Percentiles rank a stretch among this genome's conserved stretches.
Conservation (phyloP, 2,329 filamentous ascomycete species). For the Nannizziopsis barbatae region DNA sequence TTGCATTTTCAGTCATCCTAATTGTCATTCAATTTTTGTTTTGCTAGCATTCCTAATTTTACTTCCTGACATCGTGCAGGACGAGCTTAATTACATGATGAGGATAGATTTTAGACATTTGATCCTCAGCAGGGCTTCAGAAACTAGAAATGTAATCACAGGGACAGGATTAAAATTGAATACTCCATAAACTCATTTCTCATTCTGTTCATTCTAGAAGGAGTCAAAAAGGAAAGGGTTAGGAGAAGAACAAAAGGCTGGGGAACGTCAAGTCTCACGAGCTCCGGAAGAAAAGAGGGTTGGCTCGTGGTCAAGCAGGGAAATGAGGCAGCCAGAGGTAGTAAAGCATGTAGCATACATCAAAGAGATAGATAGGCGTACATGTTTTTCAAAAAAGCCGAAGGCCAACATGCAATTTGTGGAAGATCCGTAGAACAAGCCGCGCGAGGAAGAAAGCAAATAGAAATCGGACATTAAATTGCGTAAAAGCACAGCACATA, state of each 20-base stretch:
- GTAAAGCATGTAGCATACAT: constrained; percentile 9
- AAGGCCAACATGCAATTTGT: background rate
- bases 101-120: too few relatives aligned
- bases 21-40: too few relatives aligned
- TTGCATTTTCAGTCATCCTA: too few relatives aligned
- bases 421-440: background rate
- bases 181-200: constrained; percentile 4
- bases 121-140: too few relatives aligned
- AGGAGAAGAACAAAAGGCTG: background rate
- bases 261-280: background rate
- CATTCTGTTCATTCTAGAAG: constrained; percentile 4
- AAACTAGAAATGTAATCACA: too few relatives aligned
- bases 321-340: background rate
- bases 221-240: background rate
- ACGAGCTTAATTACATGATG: too few relatives aligned
- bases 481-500: constrained; percentile 11
- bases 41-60: too few relatives aligned
- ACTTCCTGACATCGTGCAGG: too few relatives aligned
- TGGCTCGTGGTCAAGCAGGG: background rate
- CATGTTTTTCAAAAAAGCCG: constrained; percentile 3
- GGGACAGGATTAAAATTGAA: background rate
- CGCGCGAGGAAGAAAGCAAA: background rate
- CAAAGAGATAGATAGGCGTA: constrained; percentile 7
- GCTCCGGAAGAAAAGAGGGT: background rate
- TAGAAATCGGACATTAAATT: constrained; percentile 4